A percentile compares a stretch with the other conserved stretches of the same genome.
phyloP scores from a whole-genome alignment of 495 filamentous ascomycete species.

The Neurospora africana region DNA sequence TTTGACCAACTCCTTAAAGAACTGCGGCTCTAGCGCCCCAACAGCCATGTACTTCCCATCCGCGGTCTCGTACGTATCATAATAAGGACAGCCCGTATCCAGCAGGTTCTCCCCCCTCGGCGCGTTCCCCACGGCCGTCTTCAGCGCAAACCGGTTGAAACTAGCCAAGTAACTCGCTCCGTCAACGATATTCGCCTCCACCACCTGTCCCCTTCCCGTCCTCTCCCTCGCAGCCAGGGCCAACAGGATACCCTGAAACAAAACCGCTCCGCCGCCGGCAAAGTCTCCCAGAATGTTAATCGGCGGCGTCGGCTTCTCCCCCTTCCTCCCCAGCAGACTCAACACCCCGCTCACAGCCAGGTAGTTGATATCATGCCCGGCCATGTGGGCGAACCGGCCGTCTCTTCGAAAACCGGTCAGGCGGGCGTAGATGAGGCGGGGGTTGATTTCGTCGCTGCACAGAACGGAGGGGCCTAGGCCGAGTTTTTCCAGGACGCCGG shows the following conservation, averaged over 20 bases:
- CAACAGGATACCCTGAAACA: slow-evolving; percentile 59
- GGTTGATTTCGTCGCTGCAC: slow-evolving; percentile 43
- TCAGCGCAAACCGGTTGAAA: slow-evolving; percentile 55
- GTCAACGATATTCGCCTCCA: slow-evolving; percentile 96
- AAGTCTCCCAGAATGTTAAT: slow-evolving; percentile 84
- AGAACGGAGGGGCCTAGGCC: slow-evolving; percentile 61
- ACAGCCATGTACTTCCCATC: slow-evolving; percentile 83
- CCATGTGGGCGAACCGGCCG: slow-evolving; percentile 76
- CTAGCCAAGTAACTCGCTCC: slow-evolving; percentile 67
- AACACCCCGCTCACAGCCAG: slow-evolving; percentile 79
- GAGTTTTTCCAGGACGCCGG: slow-evolving; percentile 77
- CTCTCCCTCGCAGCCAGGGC: slow-evolving; percentile 45
- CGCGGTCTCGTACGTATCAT: slow-evolving; percentile 76
- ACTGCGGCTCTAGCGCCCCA: slow-evolving; percentile 79
- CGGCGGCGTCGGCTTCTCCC: slow-evolving; percentile 64
- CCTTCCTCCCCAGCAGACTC: slow-evolving; percentile 57
- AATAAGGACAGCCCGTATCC: slow-evolving; percentile 79
- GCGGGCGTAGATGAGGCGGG: slow-evolving; percentile 69
- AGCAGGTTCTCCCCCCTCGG: slow-evolving; percentile 66
- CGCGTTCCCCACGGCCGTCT: slow-evolving; percentile 47
- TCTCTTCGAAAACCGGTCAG: slow-evolving; percentile 85
- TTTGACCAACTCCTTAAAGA: slow-evolving; percentile 58
- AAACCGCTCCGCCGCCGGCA: slow-evolving; percentile 74
- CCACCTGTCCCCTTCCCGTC: slow-evolving; percentile 69
- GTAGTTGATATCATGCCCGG: slow-evolving; percentile 98